Evolutionary conservation across 345 rosid species (phyloP), one percentile per base, ranked within the genome.

Genomic region (Boechera stricta): DNA sequence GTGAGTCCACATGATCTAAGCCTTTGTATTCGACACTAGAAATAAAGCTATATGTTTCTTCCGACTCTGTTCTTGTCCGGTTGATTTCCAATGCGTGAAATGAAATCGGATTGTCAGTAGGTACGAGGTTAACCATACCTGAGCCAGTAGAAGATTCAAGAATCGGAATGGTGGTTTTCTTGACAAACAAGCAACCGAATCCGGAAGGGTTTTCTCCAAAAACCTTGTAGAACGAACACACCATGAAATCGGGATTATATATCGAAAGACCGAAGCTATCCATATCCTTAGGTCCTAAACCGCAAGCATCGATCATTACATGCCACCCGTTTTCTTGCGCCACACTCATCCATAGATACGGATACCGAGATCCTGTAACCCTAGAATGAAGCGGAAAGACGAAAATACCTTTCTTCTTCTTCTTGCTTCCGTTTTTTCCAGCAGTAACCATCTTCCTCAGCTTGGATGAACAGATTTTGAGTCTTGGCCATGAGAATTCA

Each of bases 281-380:
- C 98, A 92, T 94, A 84, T 94, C 97, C 67, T 94, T 92, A 10
- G 98, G 97, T 15, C 97, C 97, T 73, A 94, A 75, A 13, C 92
- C 94, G 58, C 98, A 91, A 26, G 98, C 97, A 81, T 94, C 98
- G 31, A 94, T 82, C 87, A 94, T 71, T 38, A 87, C 85, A 75
- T 92, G 97, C 98, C 98, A 94, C 3, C 86, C 93, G 53, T 92
- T 94, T 82, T 92, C 97, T 81, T 88, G 91, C 5, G 98, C 97
- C 49, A 84, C 84, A 52, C 77, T 88, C 95, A 94, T 86, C 98
- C 98, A 94, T 4, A 88, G 81, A 74, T 90, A 94, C 12, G 97
- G 98, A 86, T 94, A 92, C 74, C 93, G 74, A 28, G 94, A 88
- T 63, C 98, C 98, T 0, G 92, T 89, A 56, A 89, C 82, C 80